Conservation (phyloP, 768 basidiomycete genomes). For the Porphyrellus cyaneotinctus region DNA sequence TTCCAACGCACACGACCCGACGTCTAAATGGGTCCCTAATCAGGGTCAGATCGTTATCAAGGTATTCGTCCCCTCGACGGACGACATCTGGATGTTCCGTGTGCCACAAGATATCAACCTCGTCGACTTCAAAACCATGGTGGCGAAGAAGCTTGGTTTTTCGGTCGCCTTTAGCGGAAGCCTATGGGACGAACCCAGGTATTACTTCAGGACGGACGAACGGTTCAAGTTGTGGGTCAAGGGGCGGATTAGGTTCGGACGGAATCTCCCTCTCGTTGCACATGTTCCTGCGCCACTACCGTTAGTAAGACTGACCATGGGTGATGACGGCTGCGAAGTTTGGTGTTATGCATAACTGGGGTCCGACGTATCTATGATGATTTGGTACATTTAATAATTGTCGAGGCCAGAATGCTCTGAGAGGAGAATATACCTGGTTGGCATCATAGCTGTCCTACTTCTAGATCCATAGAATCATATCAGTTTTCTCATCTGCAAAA, state of each 20-base stretch:
- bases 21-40: slow-evolving; percentile 30
- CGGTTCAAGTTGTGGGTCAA: slow-evolving; percentile 35
- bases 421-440: too few species aligned
- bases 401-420: too few species aligned
- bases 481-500: too few species aligned
- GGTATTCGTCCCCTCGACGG: slow-evolving; percentile 36
- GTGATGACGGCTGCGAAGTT: slow-evolving; percentile 18
- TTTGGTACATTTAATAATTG: too few species aligned
- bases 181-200: slow-evolving; percentile 26
- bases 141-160: slow-evolving; percentile 36
- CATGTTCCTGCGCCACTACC: slow-evolving; percentile 20
- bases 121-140: slow-evolving; percentile 29
- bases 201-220: slow-evolving; percentile 30
- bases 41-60: slow-evolving; percentile 37
- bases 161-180: slow-evolving; percentile 33
- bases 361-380: neutral
- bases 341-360: slow-evolving; percentile 19
- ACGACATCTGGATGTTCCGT: slow-evolving; percentile 39
- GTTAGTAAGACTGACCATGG: slow-evolving; percentile 17
- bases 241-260: slow-evolving; percentile 30
- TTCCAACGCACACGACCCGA: neutral
- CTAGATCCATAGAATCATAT: too few species aligned
- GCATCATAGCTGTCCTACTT: too few species aligned
- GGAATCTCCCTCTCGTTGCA: slow-evolving; percentile 35
- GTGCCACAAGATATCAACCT: slow-evolving; percentile 32